Conservation (phyloP, 2,329 filamentous ascomycete species). For the Alternaria novae-zelandiae region DNA sequence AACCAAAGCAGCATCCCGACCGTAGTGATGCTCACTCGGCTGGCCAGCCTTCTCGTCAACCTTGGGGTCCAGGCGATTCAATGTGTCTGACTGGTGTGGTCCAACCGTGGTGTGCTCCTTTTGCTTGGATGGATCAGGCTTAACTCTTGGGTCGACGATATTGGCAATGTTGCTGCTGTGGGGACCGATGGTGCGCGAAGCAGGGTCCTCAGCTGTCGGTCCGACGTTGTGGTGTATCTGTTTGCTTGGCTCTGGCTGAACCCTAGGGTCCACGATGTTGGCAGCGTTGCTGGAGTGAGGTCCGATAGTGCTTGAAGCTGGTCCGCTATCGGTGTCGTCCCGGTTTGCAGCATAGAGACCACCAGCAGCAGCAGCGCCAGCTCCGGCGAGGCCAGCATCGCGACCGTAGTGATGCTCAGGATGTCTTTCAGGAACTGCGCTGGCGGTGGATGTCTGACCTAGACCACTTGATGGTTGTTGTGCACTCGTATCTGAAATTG, state of each 20-base stretch:
- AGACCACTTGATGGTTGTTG: neutral
- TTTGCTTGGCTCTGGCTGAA: slow-evolving; percentile 26
- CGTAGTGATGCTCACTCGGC: slow-evolving; percentile 27
- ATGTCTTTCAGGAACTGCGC: neutral
- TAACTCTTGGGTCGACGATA: slow-evolving; percentile 39
- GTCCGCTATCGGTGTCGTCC: slow-evolving; percentile 27
- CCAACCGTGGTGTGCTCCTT: slow-evolving; percentile 35
- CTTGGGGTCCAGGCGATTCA: slow-evolving; percentile 37
- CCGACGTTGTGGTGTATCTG: slow-evolving; percentile 29
- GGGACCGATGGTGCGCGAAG: slow-evolving; percentile 36
- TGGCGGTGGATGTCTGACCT: neutral
- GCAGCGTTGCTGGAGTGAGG: slow-evolving; percentile 43
- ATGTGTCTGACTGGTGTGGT: slow-evolving; percentile 32
- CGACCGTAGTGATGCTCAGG: slow-evolving; percentile 36
- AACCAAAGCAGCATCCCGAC: slow-evolving; percentile 36
- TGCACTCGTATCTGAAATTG: neutral
- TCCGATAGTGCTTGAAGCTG: slow-evolving; percentile 33
- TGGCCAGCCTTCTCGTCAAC: slow-evolving; percentile 24
- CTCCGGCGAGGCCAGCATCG: slow-evolving; percentile 26
- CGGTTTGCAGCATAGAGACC: slow-evolving; percentile 23
- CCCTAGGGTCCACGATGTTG: slow-evolving; percentile 44
- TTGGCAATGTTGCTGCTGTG: slow-evolving; percentile 43
- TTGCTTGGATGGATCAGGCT: slow-evolving; percentile 38
- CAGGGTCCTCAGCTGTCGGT: slow-evolving; percentile 30
- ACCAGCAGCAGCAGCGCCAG: slow-evolving; percentile 22